A percentile compares a stretch with the other conserved stretches of the same genome.
Evolutionary conservation across 495 filamentous ascomycete genomes (phyloP).

Genomic region (Lichenothelia convexa): DNA sequence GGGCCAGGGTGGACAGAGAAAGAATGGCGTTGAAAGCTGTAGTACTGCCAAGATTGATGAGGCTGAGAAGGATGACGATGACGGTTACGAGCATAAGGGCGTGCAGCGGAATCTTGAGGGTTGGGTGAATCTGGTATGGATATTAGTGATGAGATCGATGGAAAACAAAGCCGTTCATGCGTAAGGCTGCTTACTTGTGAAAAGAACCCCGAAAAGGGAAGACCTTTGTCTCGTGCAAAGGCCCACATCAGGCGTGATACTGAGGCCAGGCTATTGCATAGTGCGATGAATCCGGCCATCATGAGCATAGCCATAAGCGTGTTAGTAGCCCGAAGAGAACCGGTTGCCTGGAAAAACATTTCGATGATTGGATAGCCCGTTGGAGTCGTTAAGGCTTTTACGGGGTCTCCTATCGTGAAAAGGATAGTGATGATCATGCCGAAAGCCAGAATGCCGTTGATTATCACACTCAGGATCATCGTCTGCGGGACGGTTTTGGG

Average conservation of each 20-base stretch:
- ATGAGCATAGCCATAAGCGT: neutral
- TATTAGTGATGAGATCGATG: no score
- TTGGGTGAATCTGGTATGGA: no score
- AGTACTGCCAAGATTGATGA: no score
- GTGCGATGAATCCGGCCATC: neutral
- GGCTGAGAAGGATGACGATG: no score
- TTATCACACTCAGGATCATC: neutral
- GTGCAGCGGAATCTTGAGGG: no score
- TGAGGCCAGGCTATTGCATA: neutral
- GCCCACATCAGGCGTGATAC: neutral
- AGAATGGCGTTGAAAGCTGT: no score
- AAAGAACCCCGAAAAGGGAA: neutral
- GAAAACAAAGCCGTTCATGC: no score
- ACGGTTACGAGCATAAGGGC: no score
- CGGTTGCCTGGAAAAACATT: neutral
- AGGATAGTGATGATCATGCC: neutral
- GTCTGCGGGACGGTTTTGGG: neutral
- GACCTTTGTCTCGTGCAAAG: neutral
- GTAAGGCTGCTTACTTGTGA: no score
- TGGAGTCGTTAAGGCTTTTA: slow-evolving; percentile 3
- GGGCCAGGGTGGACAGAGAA: no score
- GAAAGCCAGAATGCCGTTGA: neutral
- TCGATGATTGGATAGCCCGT: neutral
- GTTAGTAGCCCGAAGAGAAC: neutral
- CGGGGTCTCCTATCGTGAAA: slow-evolving; percentile 9